Evolutionary conservation across 768 basidiomycete genomes (phyloP).

Genomic region (Amylocystis lapponica): DNA sequence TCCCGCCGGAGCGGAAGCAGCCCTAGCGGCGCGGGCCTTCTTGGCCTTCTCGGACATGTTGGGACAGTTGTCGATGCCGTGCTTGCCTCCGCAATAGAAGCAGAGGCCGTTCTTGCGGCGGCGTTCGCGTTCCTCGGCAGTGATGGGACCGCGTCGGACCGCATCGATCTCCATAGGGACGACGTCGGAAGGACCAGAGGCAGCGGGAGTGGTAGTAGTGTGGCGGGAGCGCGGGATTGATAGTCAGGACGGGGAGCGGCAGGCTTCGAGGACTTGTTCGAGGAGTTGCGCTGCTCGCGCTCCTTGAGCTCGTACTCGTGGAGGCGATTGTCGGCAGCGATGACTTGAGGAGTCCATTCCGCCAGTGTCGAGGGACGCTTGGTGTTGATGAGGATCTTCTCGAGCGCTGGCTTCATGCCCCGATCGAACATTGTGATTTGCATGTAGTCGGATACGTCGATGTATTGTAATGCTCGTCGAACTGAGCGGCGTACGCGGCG

Average conservation of each 20-base stretch:
- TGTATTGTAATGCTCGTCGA: conserved; percentile 21
- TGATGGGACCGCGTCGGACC: conserved; percentile 22
- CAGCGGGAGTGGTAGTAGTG: background rate
- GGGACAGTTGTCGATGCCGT: conserved; percentile 24
- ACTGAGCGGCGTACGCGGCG: conserved; percentile 23
- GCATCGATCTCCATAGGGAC: conserved; percentile 17
- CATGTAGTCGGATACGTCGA: conserved; percentile 27
- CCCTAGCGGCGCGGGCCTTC: conserved; percentile 7
- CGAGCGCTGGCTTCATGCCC: conserved; percentile 24
- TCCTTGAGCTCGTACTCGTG: conserved; percentile 3
- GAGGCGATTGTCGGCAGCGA: conserved; percentile 8
- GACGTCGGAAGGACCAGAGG: background rate
- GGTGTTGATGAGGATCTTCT: conserved; percentile 12
- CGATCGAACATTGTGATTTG: conserved; percentile 28
- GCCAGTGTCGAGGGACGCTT: conserved; percentile 2
- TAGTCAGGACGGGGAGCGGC: background rate
- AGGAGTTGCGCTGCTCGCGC: background rate
- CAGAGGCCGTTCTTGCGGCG: conserved; percentile 25
- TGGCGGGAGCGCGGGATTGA: background rate
- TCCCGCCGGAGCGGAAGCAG: conserved; percentile 6
- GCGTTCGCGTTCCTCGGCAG: conserved; percentile 21
- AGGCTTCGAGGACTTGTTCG: no score
- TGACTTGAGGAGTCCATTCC: conserved; percentile 2
- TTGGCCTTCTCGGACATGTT: conserved; percentile 17
- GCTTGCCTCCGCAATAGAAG: conserved; percentile 31